Percentiles rank a stretch among this genome's conserved stretches.
These are phyloP conservation scores for Neurospora hispaniola DNA, from an alignment of 495 filamentous ascomycete genomes.

Conservation along the genomic window DNA sequence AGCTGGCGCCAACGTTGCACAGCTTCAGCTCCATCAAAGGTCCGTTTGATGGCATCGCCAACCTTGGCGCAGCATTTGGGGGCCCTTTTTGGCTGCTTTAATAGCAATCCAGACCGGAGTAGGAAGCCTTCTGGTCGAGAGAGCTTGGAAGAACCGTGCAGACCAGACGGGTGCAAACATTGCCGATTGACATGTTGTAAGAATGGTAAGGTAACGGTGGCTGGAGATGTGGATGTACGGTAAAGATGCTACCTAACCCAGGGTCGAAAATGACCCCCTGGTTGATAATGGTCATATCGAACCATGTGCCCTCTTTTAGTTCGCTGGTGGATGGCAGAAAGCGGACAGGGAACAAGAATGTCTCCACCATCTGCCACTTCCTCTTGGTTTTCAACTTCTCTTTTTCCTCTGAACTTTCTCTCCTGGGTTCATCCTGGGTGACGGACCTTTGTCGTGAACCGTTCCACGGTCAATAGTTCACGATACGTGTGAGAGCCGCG, in stretches of 20 bases:
- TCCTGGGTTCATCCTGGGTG: background rate
- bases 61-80: background rate
- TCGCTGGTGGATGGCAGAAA: background rate
- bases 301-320: background rate
- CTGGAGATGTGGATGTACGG: background rate
- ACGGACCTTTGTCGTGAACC: background rate
- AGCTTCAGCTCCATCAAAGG: background rate
- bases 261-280: background rate
- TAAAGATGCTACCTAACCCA: background rate
- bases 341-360: background rate
- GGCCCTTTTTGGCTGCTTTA: background rate
- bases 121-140: background rate
- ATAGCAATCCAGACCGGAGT: background rate
- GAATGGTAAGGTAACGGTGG: background rate
- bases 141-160: background rate
- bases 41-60: background rate
- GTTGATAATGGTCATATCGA: background rate
- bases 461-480: background rate
- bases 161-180: background rate
- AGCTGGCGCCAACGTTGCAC: background rate
- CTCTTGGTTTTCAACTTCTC: background rate
- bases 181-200: background rate
- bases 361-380: background rate
- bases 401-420: background rate
- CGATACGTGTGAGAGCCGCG: background rate